Conservation (phyloP, 2,329 filamentous ascomycete species). For the Fusarium sulawesiense region DNA sequence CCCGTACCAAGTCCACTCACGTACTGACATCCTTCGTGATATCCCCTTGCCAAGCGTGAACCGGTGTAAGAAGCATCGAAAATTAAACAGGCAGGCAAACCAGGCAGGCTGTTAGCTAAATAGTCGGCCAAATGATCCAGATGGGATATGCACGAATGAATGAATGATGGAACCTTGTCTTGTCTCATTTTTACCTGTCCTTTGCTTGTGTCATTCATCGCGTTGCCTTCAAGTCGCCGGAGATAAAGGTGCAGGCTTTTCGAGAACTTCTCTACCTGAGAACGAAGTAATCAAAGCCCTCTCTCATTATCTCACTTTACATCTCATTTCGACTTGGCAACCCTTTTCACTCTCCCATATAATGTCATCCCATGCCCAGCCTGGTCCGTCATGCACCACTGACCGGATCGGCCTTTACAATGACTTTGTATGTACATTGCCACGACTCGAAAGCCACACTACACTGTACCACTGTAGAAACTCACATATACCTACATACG, state of each 20-base stretch:
- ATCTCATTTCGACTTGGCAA: conserved; percentile 15
- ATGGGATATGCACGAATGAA: conserved; percentile 2
- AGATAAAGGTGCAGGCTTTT: conserved; percentile 17
- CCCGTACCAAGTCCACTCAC: not conserved
- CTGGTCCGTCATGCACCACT: conserved; percentile 23
- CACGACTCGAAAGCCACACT: conserved; percentile 5
- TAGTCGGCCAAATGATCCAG: not conserved
- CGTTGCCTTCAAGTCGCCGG: conserved; percentile 3
- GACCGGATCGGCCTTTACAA: conserved; percentile 22
- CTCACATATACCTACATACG: not conserved
- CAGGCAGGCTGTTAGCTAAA: not conserved
- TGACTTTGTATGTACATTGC: conserved; percentile 16
- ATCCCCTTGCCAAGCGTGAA: conserved; percentile 3
- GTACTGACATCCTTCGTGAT: not conserved
- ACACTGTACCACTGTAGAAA: not conserved
- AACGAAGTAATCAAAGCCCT: conserved; percentile 2
- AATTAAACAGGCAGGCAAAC: not conserved
- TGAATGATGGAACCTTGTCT: conserved; percentile 4
- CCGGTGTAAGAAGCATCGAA: conserved; percentile 17
- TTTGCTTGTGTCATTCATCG: conserved; percentile 18
- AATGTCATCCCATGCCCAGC: conserved; percentile 11
- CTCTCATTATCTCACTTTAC: not conserved
- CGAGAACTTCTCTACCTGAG: conserved; percentile 11
- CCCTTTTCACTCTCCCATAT: conserved; percentile 12
- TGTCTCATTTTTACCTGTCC: conserved; percentile 9